These are phyloP conservation scores for Vanderwaltozyma verrucispora DNA, from an alignment of 805 yeast species.

Conservation along the genomic window DNA sequence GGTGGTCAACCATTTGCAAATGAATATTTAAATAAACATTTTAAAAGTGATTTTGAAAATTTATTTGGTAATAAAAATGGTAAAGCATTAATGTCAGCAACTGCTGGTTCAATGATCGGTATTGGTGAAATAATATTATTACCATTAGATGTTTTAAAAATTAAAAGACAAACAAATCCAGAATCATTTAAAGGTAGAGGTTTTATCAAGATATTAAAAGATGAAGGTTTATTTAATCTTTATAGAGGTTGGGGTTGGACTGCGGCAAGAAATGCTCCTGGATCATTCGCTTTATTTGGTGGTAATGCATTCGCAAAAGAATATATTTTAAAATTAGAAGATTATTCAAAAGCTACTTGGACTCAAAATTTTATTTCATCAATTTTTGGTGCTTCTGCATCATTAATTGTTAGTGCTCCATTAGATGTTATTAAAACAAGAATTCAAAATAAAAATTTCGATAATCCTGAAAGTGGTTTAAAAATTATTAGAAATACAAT, in stretches of 20 bases:
- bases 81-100: conserved; percentile 91
- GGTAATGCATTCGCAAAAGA: conserved; percentile 99
- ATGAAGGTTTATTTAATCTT: conserved; percentile 78
- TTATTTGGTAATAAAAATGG: conserved; percentile 90
- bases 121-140: conserved; percentile 94
- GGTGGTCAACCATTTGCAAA: conserved; percentile 99
- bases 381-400: conserved; percentile 92
- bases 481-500: conserved; percentile 88
- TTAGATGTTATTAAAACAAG: conserved; percentile 97
- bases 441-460: conserved; percentile 93
- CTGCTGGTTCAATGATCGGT: conserved; percentile 96
- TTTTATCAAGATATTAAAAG: conserved; percentile 69
- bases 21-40: conserved; percentile 74
- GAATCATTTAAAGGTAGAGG: conserved; percentile 99
- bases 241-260: conserved; percentile 99
- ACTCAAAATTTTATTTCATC: conserved; percentile 89
- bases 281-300: conserved; percentile 94
- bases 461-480: conserved; percentile 89
- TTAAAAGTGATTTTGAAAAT: conserved; percentile 56
- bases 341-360: conserved; percentile 91
- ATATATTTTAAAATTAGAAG: conserved; percentile 75
- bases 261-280: conserved; percentile 99
- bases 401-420: conserved; percentile 94
- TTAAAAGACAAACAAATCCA: conserved; percentile 99
- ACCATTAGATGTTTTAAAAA: conserved; percentile 93